phyloP scores from a whole-genome alignment of 345 rosid species.

The Heritiera littoralis region DNA sequence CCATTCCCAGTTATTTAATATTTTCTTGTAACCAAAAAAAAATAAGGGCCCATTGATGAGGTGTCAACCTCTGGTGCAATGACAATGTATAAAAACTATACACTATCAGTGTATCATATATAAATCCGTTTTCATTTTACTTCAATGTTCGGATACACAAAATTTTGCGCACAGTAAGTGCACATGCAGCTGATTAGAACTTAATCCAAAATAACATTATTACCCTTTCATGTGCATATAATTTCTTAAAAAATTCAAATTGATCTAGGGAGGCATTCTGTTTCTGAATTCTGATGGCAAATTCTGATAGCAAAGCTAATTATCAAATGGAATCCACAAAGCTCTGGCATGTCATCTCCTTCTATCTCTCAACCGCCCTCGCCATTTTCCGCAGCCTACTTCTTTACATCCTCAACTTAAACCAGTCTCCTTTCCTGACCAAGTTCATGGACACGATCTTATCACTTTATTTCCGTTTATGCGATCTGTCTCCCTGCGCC shows the following conservation, averaged over 20 bases:
- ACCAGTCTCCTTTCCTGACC: slow-evolving; percentile 35
- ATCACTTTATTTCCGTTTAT: slow-evolving; percentile 48
- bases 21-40: too few relatives aligned
- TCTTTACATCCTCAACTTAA: background rate
- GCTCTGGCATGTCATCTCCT: slow-evolving; percentile 19
- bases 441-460: slow-evolving; percentile 37
- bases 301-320: background rate
- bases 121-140: too few relatives aligned
- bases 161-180: background rate
- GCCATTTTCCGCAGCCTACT: slow-evolving; percentile 9
- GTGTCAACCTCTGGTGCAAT: too few relatives aligned
- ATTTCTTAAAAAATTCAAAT: too few relatives aligned
- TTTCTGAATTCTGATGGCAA: background rate
- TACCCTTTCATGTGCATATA: too few relatives aligned
- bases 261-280: too few relatives aligned
- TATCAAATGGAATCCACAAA: slow-evolving; percentile 14
- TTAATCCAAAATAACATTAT: background rate
- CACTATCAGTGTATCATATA: too few relatives aligned
- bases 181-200: background rate
- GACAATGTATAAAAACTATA: too few relatives aligned
- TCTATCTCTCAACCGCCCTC: slow-evolving; percentile 19
- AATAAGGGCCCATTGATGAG: too few relatives aligned
- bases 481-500: slow-evolving; percentile 55
- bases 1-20: too few relatives aligned
- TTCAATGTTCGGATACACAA: too few relatives aligned